Percentiles rank a stretch among this genome's conserved stretches.
Evolutionary conservation across 106 monocot species (phyloP).

Genomic region (Dendrobium nobile): DNA sequence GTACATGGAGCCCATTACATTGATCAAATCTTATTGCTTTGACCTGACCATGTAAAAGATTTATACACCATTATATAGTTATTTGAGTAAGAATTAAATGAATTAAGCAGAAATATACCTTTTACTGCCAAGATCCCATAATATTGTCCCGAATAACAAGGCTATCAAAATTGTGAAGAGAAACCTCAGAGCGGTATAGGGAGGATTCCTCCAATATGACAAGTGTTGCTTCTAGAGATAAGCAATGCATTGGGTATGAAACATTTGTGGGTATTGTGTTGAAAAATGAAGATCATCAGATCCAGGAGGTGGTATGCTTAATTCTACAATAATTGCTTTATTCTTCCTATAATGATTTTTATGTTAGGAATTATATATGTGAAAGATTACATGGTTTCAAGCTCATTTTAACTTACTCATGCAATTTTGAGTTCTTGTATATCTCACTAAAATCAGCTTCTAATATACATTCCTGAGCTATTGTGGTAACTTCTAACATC

Average conservation of each 20-base stretch:
- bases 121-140: not conserved
- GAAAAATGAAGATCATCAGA: not conserved
- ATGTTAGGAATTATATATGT: not conserved
- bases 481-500: not conserved
- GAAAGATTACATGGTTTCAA: not conserved
- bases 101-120: not conserved
- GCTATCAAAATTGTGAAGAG: constrained; percentile 26
- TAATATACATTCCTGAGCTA: not conserved
- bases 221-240: constrained; percentile 28
- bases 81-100: too few relatives aligned
- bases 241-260: constrained; percentile 16
- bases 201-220: constrained; percentile 24
- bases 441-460: not conserved
- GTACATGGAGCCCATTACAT: constrained; percentile 46
- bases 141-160: constrained; percentile 19
- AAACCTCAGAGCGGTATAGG: constrained; percentile 20
- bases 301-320: not conserved
- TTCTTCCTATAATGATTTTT: not conserved
- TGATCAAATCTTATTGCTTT: constrained; percentile 24
- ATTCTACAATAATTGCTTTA: not conserved
- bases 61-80: constrained; percentile 17
- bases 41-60: too few relatives aligned
- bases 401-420: not conserved
- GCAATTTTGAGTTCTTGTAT: not conserved
- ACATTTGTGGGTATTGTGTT: not conserved